Percentiles rank a stretch among this genome's conserved stretches.
Evolutionary conservation across 2,329 filamentous ascomycete genomes (phyloP).

Genomic region (Clonostachys rosea): DNA sequence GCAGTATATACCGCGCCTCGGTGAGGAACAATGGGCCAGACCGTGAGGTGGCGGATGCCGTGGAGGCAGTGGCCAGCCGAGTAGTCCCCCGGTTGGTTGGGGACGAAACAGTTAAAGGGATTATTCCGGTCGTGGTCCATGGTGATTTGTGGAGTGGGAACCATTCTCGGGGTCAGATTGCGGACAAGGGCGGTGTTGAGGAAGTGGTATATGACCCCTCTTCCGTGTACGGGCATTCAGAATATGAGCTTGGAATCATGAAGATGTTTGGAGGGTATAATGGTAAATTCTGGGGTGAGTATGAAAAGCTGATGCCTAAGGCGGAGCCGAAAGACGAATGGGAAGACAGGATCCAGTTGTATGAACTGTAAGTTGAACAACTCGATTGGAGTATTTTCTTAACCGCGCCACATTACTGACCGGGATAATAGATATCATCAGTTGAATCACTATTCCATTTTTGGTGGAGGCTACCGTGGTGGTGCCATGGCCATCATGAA

Average conservation of each 20-base stretch:
- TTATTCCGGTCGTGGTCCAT: conserved; percentile 78
- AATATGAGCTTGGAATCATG: conserved; percentile 94
- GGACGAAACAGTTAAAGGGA: conserved; percentile 55
- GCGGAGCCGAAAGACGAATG: conserved; percentile 79
- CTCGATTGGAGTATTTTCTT: not conserved
- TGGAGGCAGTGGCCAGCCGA: conserved; percentile 56
- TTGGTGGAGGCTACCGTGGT: conserved; percentile 72
- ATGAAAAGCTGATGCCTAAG: conserved; percentile 70
- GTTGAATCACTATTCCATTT: conserved; percentile 82
- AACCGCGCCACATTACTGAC: conserved; percentile 8
- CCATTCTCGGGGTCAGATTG: conserved; percentile 61
- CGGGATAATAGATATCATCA: conserved; percentile 67
- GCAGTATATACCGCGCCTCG: conserved; percentile 55
- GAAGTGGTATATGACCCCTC: conserved; percentile 82
- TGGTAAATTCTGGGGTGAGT: conserved; percentile 67
- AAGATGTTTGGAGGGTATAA: conserved; percentile 84
- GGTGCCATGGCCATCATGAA: conserved; percentile 80
- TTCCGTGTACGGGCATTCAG: conserved; percentile 77
- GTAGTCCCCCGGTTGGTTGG: conserved; percentile 77
- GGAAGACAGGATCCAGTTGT: conserved; percentile 75
- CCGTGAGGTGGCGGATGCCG: conserved; percentile 51
- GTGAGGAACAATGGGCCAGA: conserved; percentile 62
- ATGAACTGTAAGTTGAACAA: conserved; percentile 65
- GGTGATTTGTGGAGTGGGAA: conserved; percentile 96
- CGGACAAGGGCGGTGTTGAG: conserved; percentile 48